Evolutionary conservation across 495 filamentous ascomycete species (phyloP).

Genomic region (Xylaria palmicola): DNA sequence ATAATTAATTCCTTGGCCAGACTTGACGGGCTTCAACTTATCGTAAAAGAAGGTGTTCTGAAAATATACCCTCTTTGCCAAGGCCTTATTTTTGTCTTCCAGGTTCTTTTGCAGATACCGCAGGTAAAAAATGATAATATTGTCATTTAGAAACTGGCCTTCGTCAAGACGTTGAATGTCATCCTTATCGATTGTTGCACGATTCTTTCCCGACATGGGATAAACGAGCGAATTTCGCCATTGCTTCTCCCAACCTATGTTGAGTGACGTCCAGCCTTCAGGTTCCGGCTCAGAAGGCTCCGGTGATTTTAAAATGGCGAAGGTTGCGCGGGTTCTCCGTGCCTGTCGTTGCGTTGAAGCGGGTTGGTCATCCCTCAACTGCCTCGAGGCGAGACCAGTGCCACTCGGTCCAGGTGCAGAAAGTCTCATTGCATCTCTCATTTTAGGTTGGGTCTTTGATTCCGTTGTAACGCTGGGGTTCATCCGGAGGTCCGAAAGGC

Average conservation of each 20-base stretch:
- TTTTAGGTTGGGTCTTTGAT: neutral
- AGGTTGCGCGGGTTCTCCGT: constrained; percentile 22
- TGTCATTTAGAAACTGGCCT: constrained; percentile 89
- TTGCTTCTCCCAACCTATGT: constrained; percentile 40
- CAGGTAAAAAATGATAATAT: constrained; percentile 83
- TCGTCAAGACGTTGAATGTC: constrained; percentile 81
- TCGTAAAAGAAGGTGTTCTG: constrained; percentile 92
- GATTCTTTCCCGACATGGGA: constrained; percentile 64
- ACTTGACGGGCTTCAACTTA: constrained; percentile 59
- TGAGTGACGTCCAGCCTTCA: constrained; percentile 43
- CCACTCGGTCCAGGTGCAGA: neutral
- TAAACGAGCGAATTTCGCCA: constrained; percentile 67
- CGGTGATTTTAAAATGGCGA: neutral
- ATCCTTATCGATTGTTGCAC: constrained; percentile 70
- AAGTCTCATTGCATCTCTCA: constrained; percentile 1
- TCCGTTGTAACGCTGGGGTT: neutral
- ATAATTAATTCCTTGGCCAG: constrained; percentile 65
- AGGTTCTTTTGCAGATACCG: constrained; percentile 68
- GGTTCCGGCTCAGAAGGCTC: constrained; percentile 15
- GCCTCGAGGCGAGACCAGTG: neutral
- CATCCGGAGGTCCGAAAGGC: too few relatives aligned
- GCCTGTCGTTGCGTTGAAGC: neutral
- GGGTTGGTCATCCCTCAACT: neutral
- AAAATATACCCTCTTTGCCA: constrained; percentile 71
- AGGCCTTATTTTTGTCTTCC: constrained; percentile 52